Base-by-base conservation (phyloP, 805 yeast species). In the Wickerhamomyces bisporus region DNA sequence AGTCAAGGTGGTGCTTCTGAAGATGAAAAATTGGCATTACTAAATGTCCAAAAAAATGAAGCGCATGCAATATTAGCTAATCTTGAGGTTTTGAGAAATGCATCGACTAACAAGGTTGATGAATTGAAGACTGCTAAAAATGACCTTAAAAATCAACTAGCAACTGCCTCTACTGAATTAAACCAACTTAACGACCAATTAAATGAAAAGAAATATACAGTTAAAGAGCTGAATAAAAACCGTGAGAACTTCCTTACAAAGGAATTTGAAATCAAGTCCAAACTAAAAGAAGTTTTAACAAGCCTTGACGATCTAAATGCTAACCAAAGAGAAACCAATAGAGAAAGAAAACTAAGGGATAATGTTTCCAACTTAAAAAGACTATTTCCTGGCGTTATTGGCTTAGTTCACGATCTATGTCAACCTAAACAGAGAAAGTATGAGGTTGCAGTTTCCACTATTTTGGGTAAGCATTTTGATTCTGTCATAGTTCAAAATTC, bases 361-460 rank as follows among this genome's bases (percentile, higher is more conserved):
- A 85, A 83, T 43, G 80, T 86, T 3, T 61, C 79, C 0, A 70
- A 77, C 38, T 62, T 93, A 38, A 81, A 77, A 49, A 77, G 86
- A 51, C 60, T 81, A n/a, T 74, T 83, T 45, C 93, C 95, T 1
- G 88, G 95, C 4, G 94, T 93, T 3, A 73, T 73, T 47, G 98
- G 97, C 3, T 59, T 87, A 10, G 77, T 91, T 4, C 72, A 77
- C 46, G 96, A 88, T 51, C 66, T 89, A 19, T 84, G 91, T 32
- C 77, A 77, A 39, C 95, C 96, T 16, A 70, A 75, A 37, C 81
- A 81, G 47, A 75, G 75, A 40, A 81, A 76, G 49, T 88, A 77
- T 56, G 87, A 83, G 34, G 48, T 67, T 6, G 95, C 96, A 0
- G 71, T 88, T 26, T 75, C 83, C 24, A 81, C 91, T 0, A 74